phyloP scores from a whole-genome alignment of 2,329 filamentous ascomycete species.

The Epichloe gansuensis region DNA sequence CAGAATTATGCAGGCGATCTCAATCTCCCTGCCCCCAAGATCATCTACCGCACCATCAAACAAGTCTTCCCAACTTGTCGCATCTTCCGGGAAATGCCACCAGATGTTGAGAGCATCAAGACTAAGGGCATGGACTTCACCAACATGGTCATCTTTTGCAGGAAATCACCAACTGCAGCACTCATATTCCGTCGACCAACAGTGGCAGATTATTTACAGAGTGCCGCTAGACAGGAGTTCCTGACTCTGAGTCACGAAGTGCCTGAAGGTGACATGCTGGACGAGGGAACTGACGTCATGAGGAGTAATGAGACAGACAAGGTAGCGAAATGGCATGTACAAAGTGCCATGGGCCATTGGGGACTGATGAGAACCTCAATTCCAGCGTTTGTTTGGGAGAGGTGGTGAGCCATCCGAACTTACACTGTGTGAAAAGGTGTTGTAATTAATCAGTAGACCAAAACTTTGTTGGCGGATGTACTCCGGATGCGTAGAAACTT shows the following conservation, averaged over 20 bases:
- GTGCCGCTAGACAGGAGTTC: constrained; percentile 54
- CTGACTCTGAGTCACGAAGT: constrained; percentile 64
- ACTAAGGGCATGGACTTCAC: constrained; percentile 58
- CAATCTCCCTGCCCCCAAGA: constrained; percentile 57
- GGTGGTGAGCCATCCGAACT: constrained; percentile 43
- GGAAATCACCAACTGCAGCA: constrained; percentile 36
- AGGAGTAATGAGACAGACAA: constrained; percentile 49
- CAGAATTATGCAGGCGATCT: constrained; percentile 94
- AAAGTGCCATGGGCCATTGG: constrained; percentile 79
- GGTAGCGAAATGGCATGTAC: constrained; percentile 58
- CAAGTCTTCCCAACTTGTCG: constrained; percentile 80
- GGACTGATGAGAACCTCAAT: constrained; percentile 77
- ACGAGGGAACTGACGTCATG: constrained; percentile 40
- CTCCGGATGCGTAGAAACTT: too few relatives aligned
- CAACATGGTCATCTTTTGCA: constrained; percentile 95
- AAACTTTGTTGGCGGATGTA: neutral
- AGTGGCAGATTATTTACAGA: constrained; percentile 56
- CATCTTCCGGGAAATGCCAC: constrained; percentile 68
- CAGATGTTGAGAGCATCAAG: constrained; percentile 33
- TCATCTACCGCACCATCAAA: constrained; percentile 72
- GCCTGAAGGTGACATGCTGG: constrained; percentile 32
- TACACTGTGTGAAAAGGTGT: neutral
- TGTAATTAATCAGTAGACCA: neutral
- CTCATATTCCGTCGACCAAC: constrained; percentile 55
- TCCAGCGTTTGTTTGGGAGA: constrained; percentile 69